Conservation (phyloP, 2,329 filamentous ascomycete species). For the Fusarium sp. region DNA sequence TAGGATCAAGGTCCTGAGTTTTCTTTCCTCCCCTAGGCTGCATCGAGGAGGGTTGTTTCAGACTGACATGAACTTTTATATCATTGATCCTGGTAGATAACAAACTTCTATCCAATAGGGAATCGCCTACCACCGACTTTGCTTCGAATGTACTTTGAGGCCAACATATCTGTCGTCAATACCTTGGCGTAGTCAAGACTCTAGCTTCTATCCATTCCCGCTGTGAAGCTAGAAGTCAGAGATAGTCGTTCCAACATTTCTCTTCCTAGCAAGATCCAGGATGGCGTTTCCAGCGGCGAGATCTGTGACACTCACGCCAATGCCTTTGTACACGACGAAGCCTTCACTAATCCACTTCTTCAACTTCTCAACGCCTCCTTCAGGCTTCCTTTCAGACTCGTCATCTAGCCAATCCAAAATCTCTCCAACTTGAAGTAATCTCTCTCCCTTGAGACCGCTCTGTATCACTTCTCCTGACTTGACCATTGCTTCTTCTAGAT, state of each 20-base stretch:
- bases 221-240: background rate
- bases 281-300: conserved; percentile 46
- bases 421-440: conserved; percentile 72
- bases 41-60: background rate
- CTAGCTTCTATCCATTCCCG: no score
- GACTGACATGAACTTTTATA: background rate
- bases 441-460: conserved; percentile 64
- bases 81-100: background rate
- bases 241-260: conserved; percentile 11
- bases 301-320: conserved; percentile 48
- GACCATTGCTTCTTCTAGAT: conserved; percentile 67
- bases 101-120: background rate
- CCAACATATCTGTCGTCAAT: accelerated
- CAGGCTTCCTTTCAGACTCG: background rate
- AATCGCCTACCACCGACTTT: accelerated
- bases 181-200: background rate
- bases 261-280: conserved; percentile 40
- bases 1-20: no score
- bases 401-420: conserved; percentile 16
- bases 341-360: conserved; percentile 33
- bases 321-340: conserved; percentile 43
- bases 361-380: background rate
- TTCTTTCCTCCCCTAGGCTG: background rate
- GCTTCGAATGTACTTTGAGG: background rate
- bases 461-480: conserved; percentile 76